Conservation (phyloP, 768 basidiomycete genomes). For the Mycena pura region DNA sequence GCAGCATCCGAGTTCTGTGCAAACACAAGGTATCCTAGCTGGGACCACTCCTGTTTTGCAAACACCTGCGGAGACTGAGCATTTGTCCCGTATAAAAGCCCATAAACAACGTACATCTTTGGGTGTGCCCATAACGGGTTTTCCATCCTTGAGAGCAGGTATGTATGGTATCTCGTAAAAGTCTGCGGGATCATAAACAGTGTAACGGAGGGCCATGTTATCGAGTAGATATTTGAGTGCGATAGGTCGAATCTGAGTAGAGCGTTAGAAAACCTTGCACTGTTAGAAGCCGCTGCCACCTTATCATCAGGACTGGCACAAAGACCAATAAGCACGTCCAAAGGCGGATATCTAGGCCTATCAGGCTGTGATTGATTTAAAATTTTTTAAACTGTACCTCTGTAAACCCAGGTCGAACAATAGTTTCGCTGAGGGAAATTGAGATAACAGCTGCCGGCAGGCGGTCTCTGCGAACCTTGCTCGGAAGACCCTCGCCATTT, state of each 20-base stretch:
- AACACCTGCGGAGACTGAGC: constrained; percentile 61
- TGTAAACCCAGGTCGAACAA: constrained; percentile 74
- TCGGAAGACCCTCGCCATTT: constrained; percentile 87
- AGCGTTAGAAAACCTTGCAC: not conserved
- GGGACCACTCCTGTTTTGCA: constrained; percentile 67
- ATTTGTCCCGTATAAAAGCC: not conserved
- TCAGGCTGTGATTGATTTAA: not conserved
- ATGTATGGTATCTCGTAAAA: constrained; percentile 76
- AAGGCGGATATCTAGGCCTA: constrained; percentile 55
- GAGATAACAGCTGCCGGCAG: not conserved
- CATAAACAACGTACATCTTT: constrained; percentile 57
- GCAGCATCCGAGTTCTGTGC: constrained; percentile 59
- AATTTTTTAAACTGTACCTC: constrained; percentile 32
- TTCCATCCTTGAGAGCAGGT: constrained; percentile 67
- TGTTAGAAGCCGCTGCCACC: constrained; percentile 27
- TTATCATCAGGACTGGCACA: constrained; percentile 62
- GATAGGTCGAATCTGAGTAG: constrained; percentile 47
- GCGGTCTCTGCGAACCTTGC: constrained; percentile 69
- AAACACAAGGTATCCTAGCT: constrained; percentile 79
- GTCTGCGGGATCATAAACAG: constrained; percentile 59
- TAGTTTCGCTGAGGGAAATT: constrained; percentile 68
- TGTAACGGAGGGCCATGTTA: constrained; percentile 67
- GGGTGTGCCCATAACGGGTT: constrained; percentile 63
- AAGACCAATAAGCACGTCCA: constrained; percentile 69
- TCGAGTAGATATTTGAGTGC: constrained; percentile 87